phyloP scores from a whole-genome alignment of 352 stramenopile species.

The Pythium biforme region DNA sequence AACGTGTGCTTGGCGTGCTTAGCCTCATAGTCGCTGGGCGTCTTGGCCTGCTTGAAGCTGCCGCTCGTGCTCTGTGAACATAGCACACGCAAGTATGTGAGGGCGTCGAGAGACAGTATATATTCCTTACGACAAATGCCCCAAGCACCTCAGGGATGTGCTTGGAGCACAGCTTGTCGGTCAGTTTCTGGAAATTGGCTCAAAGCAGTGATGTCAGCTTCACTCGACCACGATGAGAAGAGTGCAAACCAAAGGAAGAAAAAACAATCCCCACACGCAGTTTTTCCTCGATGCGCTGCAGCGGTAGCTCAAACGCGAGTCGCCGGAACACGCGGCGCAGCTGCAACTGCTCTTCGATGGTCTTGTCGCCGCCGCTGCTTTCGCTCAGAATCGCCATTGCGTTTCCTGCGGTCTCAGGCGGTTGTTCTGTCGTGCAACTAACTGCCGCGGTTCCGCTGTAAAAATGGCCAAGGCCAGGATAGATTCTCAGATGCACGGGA shows the following conservation, averaged over 20 bases:
- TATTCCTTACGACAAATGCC: no score
- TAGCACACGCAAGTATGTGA: background rate
- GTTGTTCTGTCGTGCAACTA: background rate
- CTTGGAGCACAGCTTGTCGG: constrained; percentile 38
- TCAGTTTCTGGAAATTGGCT: constrained; percentile 52
- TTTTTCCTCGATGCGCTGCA: constrained; percentile 59
- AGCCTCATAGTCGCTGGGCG: constrained; percentile 32
- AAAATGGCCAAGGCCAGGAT: background rate
- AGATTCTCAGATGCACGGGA: no score
- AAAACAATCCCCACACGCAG: constrained; percentile 39
- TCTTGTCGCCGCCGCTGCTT: constrained; percentile 31
- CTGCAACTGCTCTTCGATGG: constrained; percentile 78
- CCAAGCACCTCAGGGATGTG: constrained; percentile 19
- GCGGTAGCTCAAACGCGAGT: constrained; percentile 62
- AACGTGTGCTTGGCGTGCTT: constrained; percentile 41
- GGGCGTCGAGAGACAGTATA: no score
- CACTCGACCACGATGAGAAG: no score
- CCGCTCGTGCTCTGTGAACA: background rate
- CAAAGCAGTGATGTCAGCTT: no score
- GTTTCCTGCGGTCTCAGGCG: background rate
- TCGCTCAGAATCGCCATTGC: constrained; percentile 22
- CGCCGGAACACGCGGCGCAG: constrained; percentile 68
- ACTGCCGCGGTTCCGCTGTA: background rate
- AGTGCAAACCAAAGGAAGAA: background rate
- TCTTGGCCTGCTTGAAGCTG: constrained; percentile 22